These are phyloP conservation scores for Chalciporus sp. DNA, from an alignment of 1,284 basidiomycete genomes.

Conservation along the genomic window DNA sequence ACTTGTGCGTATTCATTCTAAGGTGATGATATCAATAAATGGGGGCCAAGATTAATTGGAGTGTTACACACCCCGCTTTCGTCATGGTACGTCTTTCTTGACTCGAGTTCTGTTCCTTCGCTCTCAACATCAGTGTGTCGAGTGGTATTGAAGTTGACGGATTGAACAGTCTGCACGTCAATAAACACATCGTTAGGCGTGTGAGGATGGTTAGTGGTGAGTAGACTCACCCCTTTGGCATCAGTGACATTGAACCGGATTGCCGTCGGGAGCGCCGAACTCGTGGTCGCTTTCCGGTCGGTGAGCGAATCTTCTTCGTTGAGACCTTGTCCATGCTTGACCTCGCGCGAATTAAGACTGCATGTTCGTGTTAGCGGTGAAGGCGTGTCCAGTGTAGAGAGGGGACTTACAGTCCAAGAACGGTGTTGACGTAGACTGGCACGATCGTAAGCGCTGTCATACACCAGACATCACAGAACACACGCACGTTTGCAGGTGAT, in stretches of 20 bases:
- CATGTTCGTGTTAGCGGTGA: conserved; percentile 3
- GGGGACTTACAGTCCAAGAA: conserved; percentile 31
- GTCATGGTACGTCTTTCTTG: conserved; percentile 20
- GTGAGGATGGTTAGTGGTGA: too few species aligned
- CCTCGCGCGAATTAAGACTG: conserved; percentile 39
- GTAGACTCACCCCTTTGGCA: conserved; percentile 22
- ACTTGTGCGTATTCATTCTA: conserved; percentile 23
- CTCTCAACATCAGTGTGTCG: conserved; percentile 9
- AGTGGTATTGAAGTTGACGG: conserved; percentile 17
- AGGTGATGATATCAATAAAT: not conserved
- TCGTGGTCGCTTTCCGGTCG: conserved; percentile 1
- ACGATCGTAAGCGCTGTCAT: not conserved
- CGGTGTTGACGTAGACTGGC: conserved; percentile 33
- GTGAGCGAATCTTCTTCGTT: conserved; percentile 36
- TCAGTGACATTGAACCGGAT: conserved; percentile 19
- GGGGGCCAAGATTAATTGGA: not conserved
- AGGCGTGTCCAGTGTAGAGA: not conserved
- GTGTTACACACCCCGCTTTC: conserved; percentile 10
- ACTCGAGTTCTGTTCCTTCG: conserved; percentile 13
- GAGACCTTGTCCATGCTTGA: conserved; percentile 35
- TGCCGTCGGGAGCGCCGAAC: conserved; percentile 1
- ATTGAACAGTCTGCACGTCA: conserved; percentile 18
- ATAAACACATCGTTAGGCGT: not conserved
- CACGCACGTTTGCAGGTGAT: conserved; percentile 36
- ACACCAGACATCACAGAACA: not conserved